Evolutionary conservation across 2,329 filamentous ascomycete species (phyloP).

Genomic region (Lachnellula suecica): DNA sequence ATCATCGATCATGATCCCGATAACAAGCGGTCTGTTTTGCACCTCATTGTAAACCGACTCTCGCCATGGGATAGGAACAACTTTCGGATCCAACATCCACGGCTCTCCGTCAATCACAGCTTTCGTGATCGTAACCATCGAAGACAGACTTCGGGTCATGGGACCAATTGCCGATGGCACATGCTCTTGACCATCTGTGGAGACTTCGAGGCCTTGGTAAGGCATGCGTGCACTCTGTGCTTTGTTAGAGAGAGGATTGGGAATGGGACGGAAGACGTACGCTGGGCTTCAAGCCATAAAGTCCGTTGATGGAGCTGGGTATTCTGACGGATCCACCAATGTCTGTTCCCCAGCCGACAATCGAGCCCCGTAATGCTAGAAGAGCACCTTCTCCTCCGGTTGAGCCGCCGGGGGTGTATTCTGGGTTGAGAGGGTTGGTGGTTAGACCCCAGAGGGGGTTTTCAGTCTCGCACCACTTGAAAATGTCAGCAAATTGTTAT

Average conservation of each 20-base stretch:
- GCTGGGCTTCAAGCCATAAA: slow-evolving; percentile 37
- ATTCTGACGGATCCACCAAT: slow-evolving; percentile 52
- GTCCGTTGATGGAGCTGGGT: slow-evolving; percentile 45
- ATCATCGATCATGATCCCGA: slow-evolving; percentile 54
- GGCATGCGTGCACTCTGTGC: slow-evolving; percentile 57
- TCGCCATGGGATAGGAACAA: slow-evolving; percentile 53
- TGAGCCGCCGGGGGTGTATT: slow-evolving; percentile 47
- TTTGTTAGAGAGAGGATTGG: too few relatives aligned
- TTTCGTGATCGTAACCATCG: slow-evolving; percentile 48
- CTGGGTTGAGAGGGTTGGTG: slow-evolving; percentile 41
- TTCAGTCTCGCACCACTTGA: slow-evolving; percentile 52
- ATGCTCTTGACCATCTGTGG: slow-evolving; percentile 63
- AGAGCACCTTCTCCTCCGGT: slow-evolving; percentile 44
- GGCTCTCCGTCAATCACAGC: slow-evolving; percentile 46
- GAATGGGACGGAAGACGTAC: not conserved
- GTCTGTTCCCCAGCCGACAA: slow-evolving; percentile 50
- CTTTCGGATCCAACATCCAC: slow-evolving; percentile 55
- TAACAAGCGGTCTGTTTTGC: slow-evolving; percentile 40
- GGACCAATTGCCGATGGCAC: slow-evolving; percentile 63
- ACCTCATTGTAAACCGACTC: slow-evolving; percentile 31
- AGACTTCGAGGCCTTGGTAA: slow-evolving; percentile 58
- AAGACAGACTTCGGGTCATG: slow-evolving; percentile 50
- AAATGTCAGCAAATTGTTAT: not conserved
- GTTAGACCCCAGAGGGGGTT: slow-evolving; percentile 52
- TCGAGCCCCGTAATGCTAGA: slow-evolving; percentile 39